Evolutionary conservation across 352 stramenopile species (phyloP).

Genomic region (Pythium diclinum): DNA sequence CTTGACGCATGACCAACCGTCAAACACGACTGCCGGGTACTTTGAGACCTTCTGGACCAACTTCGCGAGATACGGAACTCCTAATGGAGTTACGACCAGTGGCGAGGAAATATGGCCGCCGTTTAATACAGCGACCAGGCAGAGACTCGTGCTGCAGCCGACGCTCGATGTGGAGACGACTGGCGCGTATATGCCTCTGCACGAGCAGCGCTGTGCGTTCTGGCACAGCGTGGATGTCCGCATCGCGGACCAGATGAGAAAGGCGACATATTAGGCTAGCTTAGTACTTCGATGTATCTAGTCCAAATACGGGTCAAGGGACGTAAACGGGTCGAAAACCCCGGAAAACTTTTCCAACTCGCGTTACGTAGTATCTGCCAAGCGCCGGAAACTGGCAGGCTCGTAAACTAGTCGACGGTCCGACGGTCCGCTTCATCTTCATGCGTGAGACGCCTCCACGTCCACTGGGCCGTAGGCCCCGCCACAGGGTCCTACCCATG

Average conservation of each 20-base stretch:
- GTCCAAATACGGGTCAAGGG: not conserved
- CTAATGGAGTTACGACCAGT: too few relatives aligned
- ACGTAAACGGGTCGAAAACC: too few relatives aligned
- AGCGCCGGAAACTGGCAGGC: too few relatives aligned
- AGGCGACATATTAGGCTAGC: not conserved
- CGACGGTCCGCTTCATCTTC: too few relatives aligned
- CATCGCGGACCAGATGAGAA: not conserved
- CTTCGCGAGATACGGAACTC: not conserved
- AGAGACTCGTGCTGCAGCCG: conserved; percentile 15
- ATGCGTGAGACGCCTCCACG: not conserved
- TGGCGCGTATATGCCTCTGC: conserved; percentile 1
- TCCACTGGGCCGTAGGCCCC: not conserved
- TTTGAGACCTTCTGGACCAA: conserved; percentile 9
- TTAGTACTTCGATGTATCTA: too few relatives aligned
- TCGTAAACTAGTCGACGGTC: too few relatives aligned
- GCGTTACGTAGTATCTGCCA: too few relatives aligned
- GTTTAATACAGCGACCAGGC: not conserved
- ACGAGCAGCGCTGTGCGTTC: conserved; percentile 18
- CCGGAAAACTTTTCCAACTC: too few relatives aligned
- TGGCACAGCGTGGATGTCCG: conserved; percentile 12
- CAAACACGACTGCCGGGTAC: not conserved
- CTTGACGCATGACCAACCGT: not conserved
- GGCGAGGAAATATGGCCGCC: not conserved
- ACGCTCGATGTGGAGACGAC: not conserved
- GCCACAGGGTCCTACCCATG: not conserved